Conservation (phyloP, 2,329 filamentous ascomycete species). For the Xylariaceae sp. region DNA sequence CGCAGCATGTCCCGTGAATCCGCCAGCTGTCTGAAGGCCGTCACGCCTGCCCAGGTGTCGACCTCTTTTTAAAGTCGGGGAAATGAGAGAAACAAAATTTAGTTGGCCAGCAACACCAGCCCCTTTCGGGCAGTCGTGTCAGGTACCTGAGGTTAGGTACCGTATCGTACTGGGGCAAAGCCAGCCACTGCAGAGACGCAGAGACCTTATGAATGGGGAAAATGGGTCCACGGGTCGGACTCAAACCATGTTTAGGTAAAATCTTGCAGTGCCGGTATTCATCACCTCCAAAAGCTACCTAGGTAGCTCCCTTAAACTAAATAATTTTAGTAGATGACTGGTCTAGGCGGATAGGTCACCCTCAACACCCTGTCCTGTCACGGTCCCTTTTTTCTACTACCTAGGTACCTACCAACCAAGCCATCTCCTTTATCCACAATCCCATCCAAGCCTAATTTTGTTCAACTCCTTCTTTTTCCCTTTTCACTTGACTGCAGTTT, state of each 20-base stretch:
- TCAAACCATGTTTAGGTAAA: no score
- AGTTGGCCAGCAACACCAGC: conserved; percentile 3
- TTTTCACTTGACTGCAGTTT: conserved; percentile 24
- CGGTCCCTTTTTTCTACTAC: conserved; percentile 14
- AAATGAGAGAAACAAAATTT: background rate
- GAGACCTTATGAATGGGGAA: conserved; percentile 19
- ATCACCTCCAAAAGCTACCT: conserved; percentile 25
- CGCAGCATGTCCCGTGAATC: no score
- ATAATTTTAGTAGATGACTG: conserved; percentile 18
- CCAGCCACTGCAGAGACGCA: conserved; percentile 17
- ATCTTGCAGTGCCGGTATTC: conserved; percentile 8
- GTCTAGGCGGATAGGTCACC: conserved; percentile 18
- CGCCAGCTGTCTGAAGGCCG: no score
- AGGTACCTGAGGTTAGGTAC: background rate
- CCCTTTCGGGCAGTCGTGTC: conserved; percentile 10
- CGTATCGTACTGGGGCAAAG: conserved; percentile 4
- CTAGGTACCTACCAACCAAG: conserved; percentile 6
- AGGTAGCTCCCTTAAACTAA: conserved; percentile 16
- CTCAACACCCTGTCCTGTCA: conserved; percentile 29
- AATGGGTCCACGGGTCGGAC: no score
- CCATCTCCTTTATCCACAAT: conserved; percentile 35
- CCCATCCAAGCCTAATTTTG: conserved; percentile 32
- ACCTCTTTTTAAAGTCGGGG: no score
- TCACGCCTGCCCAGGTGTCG: no score
- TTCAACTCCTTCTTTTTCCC: conserved; percentile 33